These are phyloP conservation scores for Blastobotrys elegans DNA, from an alignment of 1,139 yeast genomes.

Conservation along the genomic window DNA sequence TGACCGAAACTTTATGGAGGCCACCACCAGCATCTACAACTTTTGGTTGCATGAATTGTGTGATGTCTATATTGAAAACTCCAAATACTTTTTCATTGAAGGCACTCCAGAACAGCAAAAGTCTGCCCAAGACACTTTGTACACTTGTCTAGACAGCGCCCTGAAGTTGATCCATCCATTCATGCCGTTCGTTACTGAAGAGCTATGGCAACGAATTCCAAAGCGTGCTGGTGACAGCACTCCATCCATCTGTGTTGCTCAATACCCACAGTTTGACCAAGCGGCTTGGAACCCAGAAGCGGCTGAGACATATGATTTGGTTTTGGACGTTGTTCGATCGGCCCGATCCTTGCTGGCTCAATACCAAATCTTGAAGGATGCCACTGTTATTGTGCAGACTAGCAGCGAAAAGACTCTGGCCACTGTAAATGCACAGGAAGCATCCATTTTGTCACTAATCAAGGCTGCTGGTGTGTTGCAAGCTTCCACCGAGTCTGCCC, in stretches of 20 bases:
- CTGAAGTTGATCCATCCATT: conserved; percentile 92
- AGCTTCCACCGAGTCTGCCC: conserved; percentile 46
- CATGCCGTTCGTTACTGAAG: conserved; percentile 97
- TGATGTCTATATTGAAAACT: conserved; percentile 97
- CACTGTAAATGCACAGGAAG: conserved; percentile 65
- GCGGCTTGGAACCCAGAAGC: conserved; percentile 62
- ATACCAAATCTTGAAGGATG: conserved; percentile 82
- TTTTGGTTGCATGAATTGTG: conserved; percentile 94
- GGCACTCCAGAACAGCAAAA: conserved; percentile 79
- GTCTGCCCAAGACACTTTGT: conserved; percentile 90
- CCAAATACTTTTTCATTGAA: conserved; percentile 85
- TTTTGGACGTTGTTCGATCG: conserved; percentile 81
- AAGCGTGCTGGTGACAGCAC: conserved; percentile 69
- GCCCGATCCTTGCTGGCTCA: conserved; percentile 91
- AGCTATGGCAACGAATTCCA: conserved; percentile 98
- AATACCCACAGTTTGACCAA: conserved; percentile 63
- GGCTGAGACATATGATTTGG: conserved; percentile 70
- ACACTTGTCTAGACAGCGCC: conserved; percentile 89
- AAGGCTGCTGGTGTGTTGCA: conserved; percentile 77
- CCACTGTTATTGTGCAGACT: conserved; percentile 77
- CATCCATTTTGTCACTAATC: conserved; percentile 81
- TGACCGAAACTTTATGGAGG: conserved; percentile 79
- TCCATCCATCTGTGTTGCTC: conserved; percentile 70
- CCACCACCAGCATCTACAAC: conserved; percentile 82
- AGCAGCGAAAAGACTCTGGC: conserved; percentile 43